Conservation (phyloP, 306 rosid genomes). For the Cyamopsis tetragonoloba region DNA sequence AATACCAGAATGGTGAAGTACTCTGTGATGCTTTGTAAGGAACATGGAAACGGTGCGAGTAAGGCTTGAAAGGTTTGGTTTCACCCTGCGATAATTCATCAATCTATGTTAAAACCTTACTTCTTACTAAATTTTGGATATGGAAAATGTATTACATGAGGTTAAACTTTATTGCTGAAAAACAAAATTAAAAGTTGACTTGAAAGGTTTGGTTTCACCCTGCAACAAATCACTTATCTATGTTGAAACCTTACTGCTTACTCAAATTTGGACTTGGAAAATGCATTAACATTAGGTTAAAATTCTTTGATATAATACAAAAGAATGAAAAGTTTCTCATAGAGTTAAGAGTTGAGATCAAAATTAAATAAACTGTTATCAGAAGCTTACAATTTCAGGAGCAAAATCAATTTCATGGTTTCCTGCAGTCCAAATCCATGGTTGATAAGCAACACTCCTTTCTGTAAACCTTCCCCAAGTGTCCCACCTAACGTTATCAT, state of each 20-base stretch:
- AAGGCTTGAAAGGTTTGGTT: constrained; percentile 61
- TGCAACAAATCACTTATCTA: too few species aligned
- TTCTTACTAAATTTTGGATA: too few species aligned
- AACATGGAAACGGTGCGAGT: constrained; percentile 29
- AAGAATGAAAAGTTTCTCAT: not conserved
- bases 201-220: too few species aligned
- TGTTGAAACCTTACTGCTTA: not conserved
- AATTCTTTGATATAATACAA: not conserved
- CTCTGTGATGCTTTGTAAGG: constrained; percentile 36
- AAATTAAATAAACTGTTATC: not conserved
- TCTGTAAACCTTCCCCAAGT: constrained; percentile 77
- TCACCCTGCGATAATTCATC: constrained; percentile 38
- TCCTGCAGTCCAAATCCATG: constrained; percentile 71
- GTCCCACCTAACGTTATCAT: constrained; percentile 69
- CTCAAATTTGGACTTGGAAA: not conserved
- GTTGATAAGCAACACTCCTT: constrained; percentile 68
- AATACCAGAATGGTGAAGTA: constrained; percentile 41
- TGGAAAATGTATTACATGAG: too few species aligned
- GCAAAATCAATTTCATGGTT: constrained; percentile 51
- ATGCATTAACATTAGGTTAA: not conserved
- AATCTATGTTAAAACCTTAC: not conserved
- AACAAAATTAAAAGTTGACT: too few species aligned
- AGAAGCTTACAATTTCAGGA: constrained; percentile 38
- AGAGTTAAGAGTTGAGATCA: not conserved
- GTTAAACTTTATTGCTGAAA: too few species aligned